Conservation (phyloP, 805 yeast genomes). For the Sugiyamaella chiloensis region DNA sequence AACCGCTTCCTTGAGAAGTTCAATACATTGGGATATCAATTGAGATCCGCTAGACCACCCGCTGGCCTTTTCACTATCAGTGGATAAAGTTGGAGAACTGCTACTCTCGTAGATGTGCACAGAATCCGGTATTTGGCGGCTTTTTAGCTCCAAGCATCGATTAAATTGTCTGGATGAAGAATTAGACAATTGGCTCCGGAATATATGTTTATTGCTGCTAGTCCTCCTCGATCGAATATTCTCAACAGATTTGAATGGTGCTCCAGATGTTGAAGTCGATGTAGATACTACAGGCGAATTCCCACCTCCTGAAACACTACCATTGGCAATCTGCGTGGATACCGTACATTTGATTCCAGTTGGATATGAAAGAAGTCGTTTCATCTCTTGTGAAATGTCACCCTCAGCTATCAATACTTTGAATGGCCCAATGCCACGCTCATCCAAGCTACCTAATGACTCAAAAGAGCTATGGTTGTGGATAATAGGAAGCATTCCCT, state of each 20-base stretch:
- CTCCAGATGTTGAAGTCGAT: not conserved
- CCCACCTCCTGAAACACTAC: not conserved
- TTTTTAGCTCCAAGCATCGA: not conserved
- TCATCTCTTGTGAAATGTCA: not conserved
- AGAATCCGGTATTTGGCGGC: not conserved
- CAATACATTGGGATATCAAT: conserved; percentile 8
- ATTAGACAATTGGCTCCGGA: not conserved
- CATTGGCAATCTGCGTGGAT: not conserved
- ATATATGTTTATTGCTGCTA: too few species aligned
- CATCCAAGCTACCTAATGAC: too few species aligned
- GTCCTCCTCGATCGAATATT: not conserved
- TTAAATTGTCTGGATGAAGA: not conserved
- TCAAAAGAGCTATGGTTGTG: too few species aligned
- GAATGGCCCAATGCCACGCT: too few species aligned
- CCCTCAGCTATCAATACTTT: not conserved
- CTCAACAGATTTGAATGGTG: not conserved
- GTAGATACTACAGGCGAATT: not conserved
- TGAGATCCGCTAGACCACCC: not conserved
- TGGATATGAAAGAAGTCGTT: not conserved
- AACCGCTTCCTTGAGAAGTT: conserved; percentile 1
- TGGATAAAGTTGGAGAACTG: not conserved
- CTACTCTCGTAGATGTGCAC: not conserved
- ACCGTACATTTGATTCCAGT: not conserved
- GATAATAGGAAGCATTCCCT: too few species aligned
- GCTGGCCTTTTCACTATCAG: not conserved